phyloP scores from a whole-genome alignment of 257 asterid species.

The Fraxinus americana region DNA sequence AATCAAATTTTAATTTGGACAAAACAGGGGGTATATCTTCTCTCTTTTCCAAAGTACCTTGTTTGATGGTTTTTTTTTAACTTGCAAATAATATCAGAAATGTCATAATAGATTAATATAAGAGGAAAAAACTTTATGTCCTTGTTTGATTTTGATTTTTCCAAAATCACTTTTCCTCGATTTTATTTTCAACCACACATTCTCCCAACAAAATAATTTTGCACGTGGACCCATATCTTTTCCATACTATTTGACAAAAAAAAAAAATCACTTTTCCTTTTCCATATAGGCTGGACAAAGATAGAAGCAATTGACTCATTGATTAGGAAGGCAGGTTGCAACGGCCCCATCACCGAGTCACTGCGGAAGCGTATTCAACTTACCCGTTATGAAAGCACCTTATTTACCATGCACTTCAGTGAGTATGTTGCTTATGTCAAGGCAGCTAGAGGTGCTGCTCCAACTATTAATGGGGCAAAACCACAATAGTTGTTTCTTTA shows the following conservation, averaged over 20 bases:
- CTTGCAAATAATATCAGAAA: not conserved
- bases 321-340: constrained; percentile 80
- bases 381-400: constrained; percentile 88
- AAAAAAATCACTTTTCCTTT: not conserved
- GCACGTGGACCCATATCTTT: no score
- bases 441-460: constrained; percentile 78
- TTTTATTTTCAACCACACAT: no score
- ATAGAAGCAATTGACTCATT: constrained; percentile 81
- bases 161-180: no score
- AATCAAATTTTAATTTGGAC: no score
- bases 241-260: no score
- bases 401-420: constrained; percentile 72
- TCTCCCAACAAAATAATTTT: no score
- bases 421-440: constrained; percentile 77
- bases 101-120: not conserved
- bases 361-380: constrained; percentile 57
- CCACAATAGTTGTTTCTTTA: constrained; percentile 37
- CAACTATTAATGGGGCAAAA: constrained; percentile 68
- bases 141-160: no score
- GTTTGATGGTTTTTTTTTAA: not conserved
- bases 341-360: constrained; percentile 59
- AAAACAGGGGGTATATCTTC: not conserved
- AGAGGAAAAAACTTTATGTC: not conserved
- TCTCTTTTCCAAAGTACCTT: not conserved
- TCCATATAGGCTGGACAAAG: constrained; percentile 67